Base-by-base conservation (phyloP, 306 rosid genomes). In the Alnus glutinosa region DNA sequence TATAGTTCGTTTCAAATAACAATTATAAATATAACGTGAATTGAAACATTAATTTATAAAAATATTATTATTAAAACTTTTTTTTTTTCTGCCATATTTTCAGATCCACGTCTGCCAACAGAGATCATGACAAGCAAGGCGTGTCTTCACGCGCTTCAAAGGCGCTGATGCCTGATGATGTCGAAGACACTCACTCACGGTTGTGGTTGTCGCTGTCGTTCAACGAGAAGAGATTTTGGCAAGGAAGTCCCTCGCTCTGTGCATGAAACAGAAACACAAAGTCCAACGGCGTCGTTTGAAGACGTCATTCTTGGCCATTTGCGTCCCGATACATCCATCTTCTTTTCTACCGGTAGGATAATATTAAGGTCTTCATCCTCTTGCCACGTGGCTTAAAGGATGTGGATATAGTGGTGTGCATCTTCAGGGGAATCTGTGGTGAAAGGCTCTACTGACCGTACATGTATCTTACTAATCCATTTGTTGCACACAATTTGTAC, bases 141-240 rank as follows among this genome's bases (percentile, higher is more conserved):
- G 66, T 23, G 7, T 0, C 3, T 16, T 4, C 1, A 79, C 78
- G 78, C 74, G 78, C 66, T 66, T 49, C 2, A 9, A 37, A 73
- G 46, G 83, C 68, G 78, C 36, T 7, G 68, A 13, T 49, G n/a
- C 74, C 36, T 7, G 68, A 13, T 49, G n/a, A 36, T 73, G 39
- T 46, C 62, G 13, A 10, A 68, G 68, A 57, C 28, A 11, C 49
- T 51, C 75, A 63, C 54, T 51, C 75, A 63, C 54, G 70, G 51
- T 70, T 64, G 55, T 74, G 15, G 83, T 59, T 52, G 83, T 80
- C 83, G 70, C 79, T 80, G 79, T 74, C 75, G 36, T 62, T 74
- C 58, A 73, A 80, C 83, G 75, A 30, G 50, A 80, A 80, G 71
- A 59, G 70, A 64, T 14, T 67, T 49, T 51, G 73, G 62, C 61